A percentile compares a stretch with the other conserved stretches of the same genome.
Evolutionary conservation across 768 basidiomycete species (phyloP).

Genomic region (Vararia minispora): DNA sequence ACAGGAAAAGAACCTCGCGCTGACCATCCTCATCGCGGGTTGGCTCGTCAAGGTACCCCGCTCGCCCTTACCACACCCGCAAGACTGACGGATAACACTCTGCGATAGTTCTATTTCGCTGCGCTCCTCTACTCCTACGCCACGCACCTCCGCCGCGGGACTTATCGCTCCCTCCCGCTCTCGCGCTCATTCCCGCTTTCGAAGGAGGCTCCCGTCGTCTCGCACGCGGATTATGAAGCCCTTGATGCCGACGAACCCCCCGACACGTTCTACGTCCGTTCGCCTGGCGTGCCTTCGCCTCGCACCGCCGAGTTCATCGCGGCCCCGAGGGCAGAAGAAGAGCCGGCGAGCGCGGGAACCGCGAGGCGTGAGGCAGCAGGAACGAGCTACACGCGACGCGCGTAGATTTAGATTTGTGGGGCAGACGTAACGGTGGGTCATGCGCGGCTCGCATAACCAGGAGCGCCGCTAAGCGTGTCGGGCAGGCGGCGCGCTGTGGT

Average conservation of each 20-base stretch:
- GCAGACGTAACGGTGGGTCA: too few species aligned
- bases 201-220: constrained; percentile 25
- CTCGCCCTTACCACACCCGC: neutral
- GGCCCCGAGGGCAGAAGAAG: too few species aligned
- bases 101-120: constrained; percentile 76
- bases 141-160: constrained; percentile 81
- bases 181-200: constrained; percentile 15
- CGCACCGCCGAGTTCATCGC: too few species aligned
- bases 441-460: too few species aligned
- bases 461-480: too few species aligned
- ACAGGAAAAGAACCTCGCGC: constrained; percentile 77
- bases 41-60: constrained; percentile 79
- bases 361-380: too few species aligned
- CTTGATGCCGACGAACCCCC: constrained; percentile 54
- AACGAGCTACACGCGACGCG: too few species aligned
- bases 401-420: too few species aligned
- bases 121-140: constrained; percentile 89
- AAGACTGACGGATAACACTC: neutral
- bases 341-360: too few species aligned
- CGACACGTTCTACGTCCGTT: constrained; percentile 26
- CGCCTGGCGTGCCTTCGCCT: too few species aligned
- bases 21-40: constrained; percentile 63
- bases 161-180: constrained; percentile 72
- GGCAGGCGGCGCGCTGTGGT: too few species aligned
- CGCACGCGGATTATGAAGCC: constrained; percentile 40